phyloP scores from a whole-genome alignment of 2,329 filamentous ascomycete genomes.

The Neofusicoccum kwambonambiense region DNA sequence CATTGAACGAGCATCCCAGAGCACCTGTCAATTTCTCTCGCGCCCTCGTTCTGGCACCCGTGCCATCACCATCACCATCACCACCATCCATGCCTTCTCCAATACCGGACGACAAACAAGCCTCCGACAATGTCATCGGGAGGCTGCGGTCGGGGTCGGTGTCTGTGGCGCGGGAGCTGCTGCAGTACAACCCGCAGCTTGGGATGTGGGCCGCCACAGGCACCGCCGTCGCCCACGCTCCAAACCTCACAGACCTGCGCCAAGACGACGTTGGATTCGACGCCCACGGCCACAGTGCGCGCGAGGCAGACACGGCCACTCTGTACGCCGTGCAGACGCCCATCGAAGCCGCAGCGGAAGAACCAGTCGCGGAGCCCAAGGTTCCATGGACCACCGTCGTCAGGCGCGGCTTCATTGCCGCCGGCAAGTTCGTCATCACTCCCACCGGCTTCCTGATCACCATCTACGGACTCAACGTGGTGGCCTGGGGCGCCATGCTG shows the following conservation, averaged over 20 bases:
- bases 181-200: conserved; percentile 4
- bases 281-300: conserved; percentile 1
- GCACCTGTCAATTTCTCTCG: not conserved
- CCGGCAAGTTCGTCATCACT: not conserved
- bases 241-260: not conserved
- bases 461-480: conserved; percentile 66
- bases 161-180: not conserved
- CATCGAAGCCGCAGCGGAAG: not conserved
- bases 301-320: not conserved
- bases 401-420: not conserved
- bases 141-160: not conserved
- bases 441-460: conserved; percentile 2
- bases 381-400: not conserved
- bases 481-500: conserved; percentile 90
- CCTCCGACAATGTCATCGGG: not conserved
- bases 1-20: too few relatives aligned
- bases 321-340: not conserved
- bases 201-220: conserved; percentile 5
- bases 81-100: not conserved
- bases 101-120: not conserved
- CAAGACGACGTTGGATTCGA: not conserved
- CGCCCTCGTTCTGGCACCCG: not conserved
- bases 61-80: not conserved
- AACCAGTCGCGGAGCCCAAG: not conserved
- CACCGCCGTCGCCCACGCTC: not conserved